Evolutionary conservation across 1,284 basidiomycete species (phyloP).

Genomic region (Austropuccinia psidii): DNA sequence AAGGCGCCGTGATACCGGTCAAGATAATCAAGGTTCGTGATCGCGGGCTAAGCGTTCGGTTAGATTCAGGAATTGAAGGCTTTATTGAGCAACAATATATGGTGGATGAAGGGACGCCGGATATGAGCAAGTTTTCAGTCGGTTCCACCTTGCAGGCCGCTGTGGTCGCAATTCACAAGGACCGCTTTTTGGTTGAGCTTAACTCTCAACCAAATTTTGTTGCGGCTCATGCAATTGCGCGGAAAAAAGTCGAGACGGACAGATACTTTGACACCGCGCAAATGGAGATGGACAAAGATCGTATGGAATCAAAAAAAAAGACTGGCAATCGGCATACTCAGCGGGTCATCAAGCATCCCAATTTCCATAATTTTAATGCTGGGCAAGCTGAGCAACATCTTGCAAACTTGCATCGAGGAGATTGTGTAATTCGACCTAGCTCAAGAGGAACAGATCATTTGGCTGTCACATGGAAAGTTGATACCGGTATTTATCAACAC

Average conservation of each 20-base stretch:
- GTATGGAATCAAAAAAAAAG: constrained; percentile 72
- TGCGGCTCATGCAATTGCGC: constrained; percentile 58
- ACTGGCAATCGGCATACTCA: constrained; percentile 62
- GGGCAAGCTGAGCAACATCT: constrained; percentile 81
- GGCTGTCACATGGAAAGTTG: constrained; percentile 99
- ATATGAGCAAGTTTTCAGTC: constrained; percentile 52
- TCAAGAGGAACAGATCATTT: constrained; percentile 90
- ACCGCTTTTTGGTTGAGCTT: constrained; percentile 64
- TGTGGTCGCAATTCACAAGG: constrained; percentile 64
- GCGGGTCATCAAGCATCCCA: constrained; percentile 92
- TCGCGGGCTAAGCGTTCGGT: constrained; percentile 57
- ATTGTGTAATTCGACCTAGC: constrained; percentile 90
- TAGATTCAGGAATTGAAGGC: constrained; percentile 73
- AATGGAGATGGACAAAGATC: constrained; percentile 63
- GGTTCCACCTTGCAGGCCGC: constrained; percentile 74
- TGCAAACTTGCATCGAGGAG: constrained; percentile 81
- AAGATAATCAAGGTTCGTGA: constrained; percentile 58
- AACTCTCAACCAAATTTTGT: constrained; percentile 69
- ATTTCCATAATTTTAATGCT: constrained; percentile 94
- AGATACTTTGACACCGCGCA: constrained; percentile 62
- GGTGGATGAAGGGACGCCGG: constrained; percentile 58
- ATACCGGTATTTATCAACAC: constrained; percentile 92
- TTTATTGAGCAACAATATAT: constrained; percentile 54
- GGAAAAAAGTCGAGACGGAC: constrained; percentile 60
- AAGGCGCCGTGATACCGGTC: constrained; percentile 77